Evolutionary conservation across 208 protist species (phyloP), one percentile per base, ranked within the genome.

Genomic region (Leishmania martiniquensis): DNA sequence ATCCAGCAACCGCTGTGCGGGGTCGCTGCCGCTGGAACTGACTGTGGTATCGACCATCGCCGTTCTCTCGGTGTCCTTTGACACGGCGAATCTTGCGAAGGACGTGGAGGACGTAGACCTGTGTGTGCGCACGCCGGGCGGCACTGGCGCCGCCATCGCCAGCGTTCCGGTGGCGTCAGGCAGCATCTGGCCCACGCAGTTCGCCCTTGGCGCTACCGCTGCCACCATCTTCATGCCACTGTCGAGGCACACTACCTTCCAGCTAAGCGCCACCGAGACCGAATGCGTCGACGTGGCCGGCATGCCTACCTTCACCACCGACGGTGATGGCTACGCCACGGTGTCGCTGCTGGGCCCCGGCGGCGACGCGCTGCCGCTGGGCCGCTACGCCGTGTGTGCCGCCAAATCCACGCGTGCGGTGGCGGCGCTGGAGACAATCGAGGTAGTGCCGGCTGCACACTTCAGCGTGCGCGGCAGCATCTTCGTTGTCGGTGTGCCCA

Each of bases 331-430:
- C n/a, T 85, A 84, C 80, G 80, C 77, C 39, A 79, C 39, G 42
- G 10, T 93, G 22, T 79, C 70, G 12, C 73, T 90, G n/a, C 69
- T 74, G 59, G 52, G 45, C 29, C 29, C 69, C 52, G 77, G 66
- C 72, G 74, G 70, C 3, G 67, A 78, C 37, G 79, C 83, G 25
- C 71, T 86, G 52, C 63, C 82, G 12, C 39, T 84, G 15, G 89
- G 86, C 54, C n/a, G 13, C 34, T 93, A 89, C 80, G 78, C 85
- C 42, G 57, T 93, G 45, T 93, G 89, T 68, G 73, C 80, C 63
- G 67, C n/a, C 51, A 67, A 62, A 22, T 57, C 75, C 0, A 45
- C 20, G 17, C 63, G 63, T 20, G 63, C 63, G 63, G 63, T 20
- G 17, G 62, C 62, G 17, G 63, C 63, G 63, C 29, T 25, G 17